Base-by-base conservation (phyloP, 2,329 filamentous ascomycete genomes). In the Fusarium sp. region DNA sequence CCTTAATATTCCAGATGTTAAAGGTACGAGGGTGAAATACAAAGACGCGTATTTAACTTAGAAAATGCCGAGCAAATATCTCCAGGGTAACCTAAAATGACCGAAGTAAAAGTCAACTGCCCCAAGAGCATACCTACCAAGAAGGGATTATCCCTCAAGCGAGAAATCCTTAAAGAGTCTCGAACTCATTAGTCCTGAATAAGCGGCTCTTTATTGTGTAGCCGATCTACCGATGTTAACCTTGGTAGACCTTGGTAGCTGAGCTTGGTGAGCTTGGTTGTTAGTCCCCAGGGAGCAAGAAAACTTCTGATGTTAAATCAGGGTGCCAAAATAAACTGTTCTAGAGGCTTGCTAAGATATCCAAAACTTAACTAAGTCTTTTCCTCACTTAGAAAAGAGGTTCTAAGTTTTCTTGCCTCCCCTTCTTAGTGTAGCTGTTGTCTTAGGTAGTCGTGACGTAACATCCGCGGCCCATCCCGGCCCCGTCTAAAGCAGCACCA, bases 381-480 rank as follows among this genome's bases (percentile, higher is more conserved):
- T 28, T 28, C 28, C 13, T 49, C 15, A 13, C 8, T 18, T 12
- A 21, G 15, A 49, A 32, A 18, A 6, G 5, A 33, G 16, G 21
- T 33, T 6, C 16, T 6, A 23, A 19, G 47, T 50, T 50, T 33
- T 50, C 47, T 19, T 50, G n/a, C 8, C 3, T 13, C 30, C 30
- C 15, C 8, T 33, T 18, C 30, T 23, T 54, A 49, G 54, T 67
- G 47, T 16, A 43, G 28, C 33, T 50, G 35, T 23, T 67, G 42
- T 44, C 46, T 53, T 35, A 40, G 21, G 33, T 49, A 46, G 61
- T 71, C 46, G 42, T 73, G 71, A 73, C 71, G 71, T 73, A 73
- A 40, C 46, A 40, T 49, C 12, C 12, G 23, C 71, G 71, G 71
- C 59, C 25, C 46, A 61, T 35, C 67, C 71, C 49, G 62, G 35